Percentiles rank a stretch among this genome's conserved stretches.
Conservation (phyloP, 2,329 filamentous ascomycete genomes). For the Fusarium ambrosium region DNA sequence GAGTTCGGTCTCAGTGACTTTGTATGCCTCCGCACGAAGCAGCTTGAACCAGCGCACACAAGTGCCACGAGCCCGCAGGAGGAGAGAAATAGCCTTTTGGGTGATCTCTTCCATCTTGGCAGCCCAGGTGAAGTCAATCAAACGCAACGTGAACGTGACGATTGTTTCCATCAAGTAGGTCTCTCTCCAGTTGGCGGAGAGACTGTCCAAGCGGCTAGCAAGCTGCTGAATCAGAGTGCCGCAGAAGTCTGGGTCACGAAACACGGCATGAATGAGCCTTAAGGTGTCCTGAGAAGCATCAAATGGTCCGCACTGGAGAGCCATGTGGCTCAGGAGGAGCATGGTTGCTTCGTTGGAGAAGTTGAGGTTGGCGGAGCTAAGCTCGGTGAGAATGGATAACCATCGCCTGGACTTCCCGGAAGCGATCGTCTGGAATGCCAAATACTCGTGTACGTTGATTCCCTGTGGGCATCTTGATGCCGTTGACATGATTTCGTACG, state of each 20-base stretch:
- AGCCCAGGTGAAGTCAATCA: conserved; percentile 38
- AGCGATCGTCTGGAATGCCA: conserved; percentile 64
- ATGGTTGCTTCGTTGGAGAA: conserved; percentile 69
- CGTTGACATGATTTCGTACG: conserved; percentile 66
- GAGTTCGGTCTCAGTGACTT: conserved; percentile 53
- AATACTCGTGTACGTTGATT: conserved; percentile 66
- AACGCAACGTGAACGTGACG: conserved; percentile 64
- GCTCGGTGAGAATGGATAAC: conserved; percentile 62
- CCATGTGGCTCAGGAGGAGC: conserved; percentile 64
- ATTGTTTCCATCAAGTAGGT: conserved; percentile 69
- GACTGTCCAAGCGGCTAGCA: conserved; percentile 55
- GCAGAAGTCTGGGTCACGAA: conserved; percentile 66
- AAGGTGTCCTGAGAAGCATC: conserved; percentile 43
- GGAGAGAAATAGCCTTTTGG: conserved; percentile 10
- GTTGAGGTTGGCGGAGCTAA: conserved; percentile 69
- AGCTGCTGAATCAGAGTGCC: conserved; percentile 62
- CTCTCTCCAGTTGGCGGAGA: conserved; percentile 72
- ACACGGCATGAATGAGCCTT: conserved; percentile 63
- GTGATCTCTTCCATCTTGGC: not conserved
- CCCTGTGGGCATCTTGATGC: conserved; percentile 63
- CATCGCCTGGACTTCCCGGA: conserved; percentile 63
- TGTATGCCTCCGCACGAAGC: conserved; percentile 61
- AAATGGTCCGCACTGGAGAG: conserved; percentile 66
- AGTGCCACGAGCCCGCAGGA: conserved; percentile 45
- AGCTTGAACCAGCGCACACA: conserved; percentile 64